Conservation (phyloP, 345 rosid genomes). For the Hevea brasiliensis region DNA sequence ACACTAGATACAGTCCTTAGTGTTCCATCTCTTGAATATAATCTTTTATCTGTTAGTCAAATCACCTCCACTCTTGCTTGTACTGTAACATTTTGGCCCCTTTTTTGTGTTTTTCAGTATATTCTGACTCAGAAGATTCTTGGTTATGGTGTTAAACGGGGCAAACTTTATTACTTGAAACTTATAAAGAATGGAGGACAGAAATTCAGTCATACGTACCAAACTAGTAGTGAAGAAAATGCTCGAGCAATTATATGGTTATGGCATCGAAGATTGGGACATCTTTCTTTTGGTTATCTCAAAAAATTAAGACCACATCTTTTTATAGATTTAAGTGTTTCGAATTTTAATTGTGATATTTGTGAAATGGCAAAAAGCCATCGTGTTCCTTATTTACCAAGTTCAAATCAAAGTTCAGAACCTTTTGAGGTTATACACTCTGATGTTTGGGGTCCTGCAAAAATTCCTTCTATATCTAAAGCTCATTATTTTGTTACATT, state of each 20-base stretch:
- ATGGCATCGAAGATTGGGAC: background rate
- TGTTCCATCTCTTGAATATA: background rate
- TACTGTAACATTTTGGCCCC: too few species aligned
- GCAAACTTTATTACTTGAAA: background rate
- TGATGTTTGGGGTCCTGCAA: too few species aligned
- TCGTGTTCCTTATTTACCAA: background rate
- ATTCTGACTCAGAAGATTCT: background rate
- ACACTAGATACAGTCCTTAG: background rate
- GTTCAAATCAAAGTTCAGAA: background rate
- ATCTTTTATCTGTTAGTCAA: background rate
- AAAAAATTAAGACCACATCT: background rate
- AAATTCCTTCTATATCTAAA: too few species aligned
- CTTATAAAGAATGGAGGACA: too few species aligned
- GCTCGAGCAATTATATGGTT: too few species aligned
- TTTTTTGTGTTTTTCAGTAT: background rate
- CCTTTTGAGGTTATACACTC: constrained; percentile 7
- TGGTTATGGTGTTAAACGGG: background rate
- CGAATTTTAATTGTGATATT: background rate
- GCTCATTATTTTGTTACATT: too few species aligned
- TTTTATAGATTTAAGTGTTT: background rate
- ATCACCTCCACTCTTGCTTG: too few species aligned
- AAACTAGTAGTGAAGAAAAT: too few species aligned
- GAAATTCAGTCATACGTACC: too few species aligned
- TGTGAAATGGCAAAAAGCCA: constrained; percentile 14
- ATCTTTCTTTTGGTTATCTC: background rate